Conservation (phyloP, 371 early-diverging fungal genomes). For the Mortierella sp. region DNA sequence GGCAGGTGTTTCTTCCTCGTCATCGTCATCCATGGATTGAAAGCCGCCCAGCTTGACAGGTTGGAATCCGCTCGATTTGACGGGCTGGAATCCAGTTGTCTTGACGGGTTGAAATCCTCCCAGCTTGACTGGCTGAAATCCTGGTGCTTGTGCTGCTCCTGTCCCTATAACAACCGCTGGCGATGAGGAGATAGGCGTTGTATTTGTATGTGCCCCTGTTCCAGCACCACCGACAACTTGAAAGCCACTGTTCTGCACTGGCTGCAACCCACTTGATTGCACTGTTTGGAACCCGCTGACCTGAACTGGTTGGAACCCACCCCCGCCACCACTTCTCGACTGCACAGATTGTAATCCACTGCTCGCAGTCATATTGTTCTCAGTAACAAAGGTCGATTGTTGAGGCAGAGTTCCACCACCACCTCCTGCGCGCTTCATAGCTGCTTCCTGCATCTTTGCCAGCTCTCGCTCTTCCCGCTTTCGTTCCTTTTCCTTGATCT, state of each 20-base stretch:
- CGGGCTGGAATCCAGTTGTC: conserved; percentile 39
- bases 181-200: background rate
- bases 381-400: background rate
- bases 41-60: conserved; percentile 47
- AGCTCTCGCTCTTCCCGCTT: conserved; percentile 79
- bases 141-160: background rate
- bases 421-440: conserved; percentile 63
- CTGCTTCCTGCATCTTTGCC: conserved; percentile 76
- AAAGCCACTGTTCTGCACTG: conserved; percentile 7
- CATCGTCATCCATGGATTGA: conserved; percentile 33
- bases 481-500: conserved; percentile 75
- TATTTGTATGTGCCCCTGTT: background rate
- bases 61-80: conserved; percentile 28
- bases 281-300: conserved; percentile 12
- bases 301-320: conserved; percentile 23
- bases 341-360: conserved; percentile 32
- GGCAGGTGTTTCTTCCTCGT: background rate
- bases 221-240: background rate
- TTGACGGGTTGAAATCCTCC: conserved; percentile 47
- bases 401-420: conserved; percentile 26
- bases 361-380: background rate
- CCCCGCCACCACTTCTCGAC: no score
- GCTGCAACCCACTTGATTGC: conserved; percentile 11
- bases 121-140: conserved; percentile 1
- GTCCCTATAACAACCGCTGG: background rate